A percentile compares a stretch with the other conserved stretches of the same genome.
phyloP scores from a whole-genome alignment of 257 asterid species.

The Solanum peruvianum region DNA sequence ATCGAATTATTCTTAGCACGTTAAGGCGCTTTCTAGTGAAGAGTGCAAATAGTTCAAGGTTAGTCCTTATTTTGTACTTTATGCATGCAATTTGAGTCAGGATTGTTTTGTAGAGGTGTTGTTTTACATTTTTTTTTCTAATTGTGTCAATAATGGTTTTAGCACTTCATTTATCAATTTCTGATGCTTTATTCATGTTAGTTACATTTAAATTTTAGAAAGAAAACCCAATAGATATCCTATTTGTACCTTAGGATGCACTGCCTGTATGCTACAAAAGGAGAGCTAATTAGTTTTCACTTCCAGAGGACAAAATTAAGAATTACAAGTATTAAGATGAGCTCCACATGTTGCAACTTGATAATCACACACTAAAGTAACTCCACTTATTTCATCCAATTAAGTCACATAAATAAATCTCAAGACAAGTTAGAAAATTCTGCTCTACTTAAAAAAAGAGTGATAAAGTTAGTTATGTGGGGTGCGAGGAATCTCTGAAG shows the following conservation, averaged over 20 bases:
- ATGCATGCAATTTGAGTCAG: neutral
- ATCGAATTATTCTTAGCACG: slow-evolving; percentile 54
- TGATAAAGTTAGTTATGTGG: neutral
- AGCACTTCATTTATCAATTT: neutral
- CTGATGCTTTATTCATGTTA: neutral
- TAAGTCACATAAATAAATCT: neutral
- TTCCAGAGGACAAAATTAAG: neutral
- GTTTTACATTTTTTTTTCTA: neutral
- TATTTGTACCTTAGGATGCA: neutral
- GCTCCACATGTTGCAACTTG: neutral
- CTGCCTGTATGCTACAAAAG: neutral
- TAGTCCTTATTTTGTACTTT: slow-evolving; percentile 6
- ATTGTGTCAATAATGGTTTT: neutral
- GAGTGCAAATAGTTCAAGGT: slow-evolving; percentile 66
- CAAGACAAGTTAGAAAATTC: neutral
- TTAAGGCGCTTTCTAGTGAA: slow-evolving; percentile 53
- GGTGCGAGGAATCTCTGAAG: neutral
- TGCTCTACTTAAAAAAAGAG: neutral
- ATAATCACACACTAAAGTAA: neutral
- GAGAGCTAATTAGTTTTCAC: neutral
- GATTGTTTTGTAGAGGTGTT: neutral
- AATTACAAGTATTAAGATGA: neutral
- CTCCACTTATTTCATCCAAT: neutral
- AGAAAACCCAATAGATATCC: neutral
- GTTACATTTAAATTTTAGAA: neutral